Evolutionary conservation across 2,329 filamentous ascomycete species (phyloP).

Genomic region (Pseudogymnoascus sp.): DNA sequence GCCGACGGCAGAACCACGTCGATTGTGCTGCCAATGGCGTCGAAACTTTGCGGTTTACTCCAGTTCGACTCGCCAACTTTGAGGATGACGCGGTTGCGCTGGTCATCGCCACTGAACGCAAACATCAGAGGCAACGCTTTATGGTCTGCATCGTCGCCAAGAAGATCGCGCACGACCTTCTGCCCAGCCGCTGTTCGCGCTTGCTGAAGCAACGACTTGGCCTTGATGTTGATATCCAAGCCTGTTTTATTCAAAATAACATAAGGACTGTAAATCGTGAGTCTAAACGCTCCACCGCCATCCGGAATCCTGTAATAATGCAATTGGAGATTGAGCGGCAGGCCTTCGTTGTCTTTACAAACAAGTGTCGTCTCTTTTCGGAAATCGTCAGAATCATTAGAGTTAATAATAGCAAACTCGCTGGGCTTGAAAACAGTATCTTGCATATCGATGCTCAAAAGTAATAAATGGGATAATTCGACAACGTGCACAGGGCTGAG

Average conservation of each 20-base stretch:
- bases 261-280: conserved; percentile 92
- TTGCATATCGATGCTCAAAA: conserved; percentile 93
- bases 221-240: conserved; percentile 76
- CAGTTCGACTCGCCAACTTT: conserved; percentile 86
- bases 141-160: conserved; percentile 42
- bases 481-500: conserved; percentile 97
- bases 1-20: conserved; percentile 76
- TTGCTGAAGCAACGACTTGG: conserved; percentile 80
- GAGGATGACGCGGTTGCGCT: conserved; percentile 80
- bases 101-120: conserved; percentile 81
- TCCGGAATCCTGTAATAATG: conserved; percentile 89
- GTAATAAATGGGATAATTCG: conserved; percentile 83
- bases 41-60: conserved; percentile 97
- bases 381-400: conserved; percentile 81
- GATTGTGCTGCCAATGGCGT: conserved; percentile 88
- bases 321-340: conserved; percentile 72
- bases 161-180: conserved; percentile 44
- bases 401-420: conserved; percentile 96
- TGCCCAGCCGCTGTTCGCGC: conserved; percentile 80
- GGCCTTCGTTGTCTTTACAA: conserved; percentile 77
- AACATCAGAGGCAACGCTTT: conserved; percentile 93
- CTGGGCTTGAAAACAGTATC: conserved; percentile 91
- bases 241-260: conserved; percentile 94
- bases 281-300: conserved; percentile 90
- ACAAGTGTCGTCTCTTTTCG: conserved; percentile 70